These are phyloP conservation scores for Salix arbutifolia DNA, from an alignment of 345 rosid species.

Conservation along the genomic window DNA sequence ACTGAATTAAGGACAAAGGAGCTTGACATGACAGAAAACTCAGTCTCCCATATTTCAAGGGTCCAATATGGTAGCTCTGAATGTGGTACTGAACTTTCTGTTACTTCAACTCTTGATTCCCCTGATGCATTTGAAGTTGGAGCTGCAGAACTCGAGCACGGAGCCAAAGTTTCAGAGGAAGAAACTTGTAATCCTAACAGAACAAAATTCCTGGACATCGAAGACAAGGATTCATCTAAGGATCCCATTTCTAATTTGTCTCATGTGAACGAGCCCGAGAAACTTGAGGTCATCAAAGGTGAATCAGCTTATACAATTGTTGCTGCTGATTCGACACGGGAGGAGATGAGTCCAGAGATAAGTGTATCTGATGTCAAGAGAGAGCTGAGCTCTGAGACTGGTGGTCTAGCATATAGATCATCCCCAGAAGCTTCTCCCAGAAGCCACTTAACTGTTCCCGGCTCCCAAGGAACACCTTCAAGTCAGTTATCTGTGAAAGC, in stretches of 20 bases:
- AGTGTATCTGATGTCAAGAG: conserved; percentile 35
- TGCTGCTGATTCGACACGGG: conserved; percentile 23
- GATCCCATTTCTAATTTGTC: conserved; percentile 22
- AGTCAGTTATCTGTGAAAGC: conserved; percentile 67
- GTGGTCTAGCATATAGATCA: conserved; percentile 35
- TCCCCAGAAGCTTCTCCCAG: conserved; percentile 60
- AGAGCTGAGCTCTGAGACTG: conserved; percentile 34
- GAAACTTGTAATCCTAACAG: conserved; percentile 25
- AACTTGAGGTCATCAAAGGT: conserved; percentile 23
- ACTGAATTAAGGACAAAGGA: conserved; percentile 24
- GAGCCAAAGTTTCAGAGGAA: conserved; percentile 36
- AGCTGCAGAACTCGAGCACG: conserved; percentile 34
- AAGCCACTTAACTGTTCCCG: conserved; percentile 57
- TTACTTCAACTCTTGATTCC: conserved; percentile 85
- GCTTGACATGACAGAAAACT: conserved; percentile 31
- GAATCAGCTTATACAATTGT: conserved; percentile 31
- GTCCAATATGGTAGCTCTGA: conserved; percentile 62
- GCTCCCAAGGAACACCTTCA: conserved; percentile 81
- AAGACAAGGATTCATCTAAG: conserved; percentile 30
- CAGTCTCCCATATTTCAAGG: conserved; percentile 18
- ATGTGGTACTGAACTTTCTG: conserved; percentile 86
- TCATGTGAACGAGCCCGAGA: conserved; percentile 29
- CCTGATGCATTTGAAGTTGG: conserved; percentile 64
- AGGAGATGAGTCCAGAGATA: conserved; percentile 31
- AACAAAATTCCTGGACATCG: conserved; percentile 28